Evolutionary conservation across 345 rosid genomes (phyloP).

Genomic region (Trapa bicornis): DNA sequence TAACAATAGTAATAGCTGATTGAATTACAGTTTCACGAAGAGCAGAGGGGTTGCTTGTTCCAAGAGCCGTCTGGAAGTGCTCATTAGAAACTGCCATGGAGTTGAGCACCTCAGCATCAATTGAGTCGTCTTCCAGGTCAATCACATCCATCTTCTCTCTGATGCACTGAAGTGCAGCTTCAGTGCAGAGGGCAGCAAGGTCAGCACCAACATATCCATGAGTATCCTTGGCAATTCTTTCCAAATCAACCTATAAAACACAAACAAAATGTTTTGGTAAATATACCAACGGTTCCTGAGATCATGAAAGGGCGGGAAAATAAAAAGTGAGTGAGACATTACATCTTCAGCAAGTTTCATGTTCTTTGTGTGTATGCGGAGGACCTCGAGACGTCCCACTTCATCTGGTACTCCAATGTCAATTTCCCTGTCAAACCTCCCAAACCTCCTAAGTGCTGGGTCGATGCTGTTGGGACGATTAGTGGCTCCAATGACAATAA

Average conservation of each 20-base stretch:
- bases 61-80: conserved; percentile 69
- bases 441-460: conserved; percentile 90
- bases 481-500: conserved; percentile 95
- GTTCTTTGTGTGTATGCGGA: conserved; percentile 92
- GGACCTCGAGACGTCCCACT: conserved; percentile 97
- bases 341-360: conserved; percentile 97
- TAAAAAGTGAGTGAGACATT: conserved; percentile 9
- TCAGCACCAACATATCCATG: conserved; percentile 99
- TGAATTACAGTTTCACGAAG: conserved; percentile 16
- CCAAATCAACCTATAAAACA: conserved; percentile 63
- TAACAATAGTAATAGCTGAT: neutral
- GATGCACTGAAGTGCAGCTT: conserved; percentile 95
- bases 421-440: conserved; percentile 87
- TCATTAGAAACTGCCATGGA: conserved; percentile 91
- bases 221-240: conserved; percentile 77
- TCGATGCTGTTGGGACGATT: conserved; percentile 95
- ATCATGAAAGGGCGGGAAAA: neutral
- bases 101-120: conserved; percentile 83
- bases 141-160: conserved; percentile 97
- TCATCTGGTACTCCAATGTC: conserved; percentile 97
- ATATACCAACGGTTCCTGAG: neutral
- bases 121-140: conserved; percentile 89
- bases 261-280: neutral
- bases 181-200: conserved; percentile 91
- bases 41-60: conserved; percentile 18